Conservation (phyloP, 1,139 yeast species). For the Lizanozyma gosingica region DNA sequence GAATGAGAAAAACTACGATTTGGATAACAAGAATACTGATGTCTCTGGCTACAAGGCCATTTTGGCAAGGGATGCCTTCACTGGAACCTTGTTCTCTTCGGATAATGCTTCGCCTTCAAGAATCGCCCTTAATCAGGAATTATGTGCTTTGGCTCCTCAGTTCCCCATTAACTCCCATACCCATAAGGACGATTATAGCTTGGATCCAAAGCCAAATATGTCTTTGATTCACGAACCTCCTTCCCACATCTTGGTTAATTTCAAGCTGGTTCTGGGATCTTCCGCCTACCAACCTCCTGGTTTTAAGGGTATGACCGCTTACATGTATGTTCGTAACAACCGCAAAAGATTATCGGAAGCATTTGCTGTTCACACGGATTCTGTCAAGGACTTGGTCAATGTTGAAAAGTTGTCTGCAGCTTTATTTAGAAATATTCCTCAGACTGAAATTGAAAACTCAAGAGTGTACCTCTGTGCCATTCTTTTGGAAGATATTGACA, state of each 20-base stretch:
- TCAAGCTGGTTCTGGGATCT: constrained; percentile 61
- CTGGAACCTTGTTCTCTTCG: constrained; percentile 55
- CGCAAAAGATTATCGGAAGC: constrained; percentile 70
- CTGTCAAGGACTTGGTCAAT: constrained; percentile 50
- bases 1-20: constrained; percentile 29
- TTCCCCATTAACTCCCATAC: constrained; percentile 49
- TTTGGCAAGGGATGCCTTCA: constrained; percentile 48
- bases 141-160: constrained; percentile 65
- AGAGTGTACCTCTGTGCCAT: constrained; percentile 63
- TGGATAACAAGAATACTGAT: constrained; percentile 42
- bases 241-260: constrained; percentile 73
- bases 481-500: constrained; percentile 50
- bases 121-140: constrained; percentile 60
- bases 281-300: constrained; percentile 59
- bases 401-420: constrained; percentile 71
- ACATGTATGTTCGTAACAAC: constrained; percentile 61
- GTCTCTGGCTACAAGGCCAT: constrained; percentile 71
- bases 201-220: constrained; percentile 37
- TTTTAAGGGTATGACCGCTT: constrained; percentile 63
- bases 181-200: constrained; percentile 20
- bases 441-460: constrained; percentile 53
- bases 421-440: constrained; percentile 67
- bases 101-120: constrained; percentile 39
- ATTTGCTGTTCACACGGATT: constrained; percentile 57
- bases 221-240: constrained; percentile 49